Evolutionary conservation across 208 protist genomes (phyloP).

Genomic region (Leishmania mexicana): DNA sequence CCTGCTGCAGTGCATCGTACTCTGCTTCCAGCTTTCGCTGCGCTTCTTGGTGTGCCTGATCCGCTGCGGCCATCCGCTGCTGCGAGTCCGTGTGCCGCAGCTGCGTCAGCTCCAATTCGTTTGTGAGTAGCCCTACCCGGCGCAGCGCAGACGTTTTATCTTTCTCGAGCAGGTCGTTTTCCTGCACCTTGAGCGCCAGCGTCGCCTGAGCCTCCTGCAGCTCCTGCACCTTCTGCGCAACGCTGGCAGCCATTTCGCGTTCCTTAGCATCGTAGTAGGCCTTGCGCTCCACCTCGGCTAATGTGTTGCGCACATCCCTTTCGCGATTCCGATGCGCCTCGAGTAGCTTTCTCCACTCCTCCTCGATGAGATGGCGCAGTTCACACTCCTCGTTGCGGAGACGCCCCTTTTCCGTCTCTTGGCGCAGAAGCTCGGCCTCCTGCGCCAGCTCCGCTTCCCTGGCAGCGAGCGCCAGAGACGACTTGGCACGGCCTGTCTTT

Average conservation of each 20-base stretch:
- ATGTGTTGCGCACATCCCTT: constrained; percentile 47
- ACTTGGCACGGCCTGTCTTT: constrained; percentile 34
- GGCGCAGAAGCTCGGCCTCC: constrained; percentile 49
- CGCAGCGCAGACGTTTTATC: constrained; percentile 70
- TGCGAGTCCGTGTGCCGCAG: constrained; percentile 51
- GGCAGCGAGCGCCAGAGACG: constrained; percentile 27
- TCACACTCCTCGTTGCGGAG: constrained; percentile 59
- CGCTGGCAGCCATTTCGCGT: constrained; percentile 44
- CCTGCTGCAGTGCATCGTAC: constrained; percentile 39
- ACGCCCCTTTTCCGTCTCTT: constrained; percentile 52
- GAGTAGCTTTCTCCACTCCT: constrained; percentile 61
- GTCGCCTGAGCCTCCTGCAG: constrained; percentile 19
- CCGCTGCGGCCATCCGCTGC: constrained; percentile 19
- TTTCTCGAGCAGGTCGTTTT: constrained; percentile 46
- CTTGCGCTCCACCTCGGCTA: constrained; percentile 49
- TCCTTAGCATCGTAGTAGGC: constrained; percentile 52
- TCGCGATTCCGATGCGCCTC: constrained; percentile 53
- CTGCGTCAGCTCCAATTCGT: constrained; percentile 82
- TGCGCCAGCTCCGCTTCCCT: constrained; percentile 42
- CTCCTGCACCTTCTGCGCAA: constrained; percentile 18
- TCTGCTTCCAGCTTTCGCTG: constrained; percentile 34
- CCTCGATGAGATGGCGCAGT: constrained; percentile 56
- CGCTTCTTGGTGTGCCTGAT: constrained; percentile 28
- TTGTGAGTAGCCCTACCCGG: constrained; percentile 57
- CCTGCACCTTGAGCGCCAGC: constrained; percentile 52